Evolutionary conservation across 164 flowering plant genomes (phyloP), one percentile per base, ranked within the genome.

Genomic region (Stephania japonica): DNA sequence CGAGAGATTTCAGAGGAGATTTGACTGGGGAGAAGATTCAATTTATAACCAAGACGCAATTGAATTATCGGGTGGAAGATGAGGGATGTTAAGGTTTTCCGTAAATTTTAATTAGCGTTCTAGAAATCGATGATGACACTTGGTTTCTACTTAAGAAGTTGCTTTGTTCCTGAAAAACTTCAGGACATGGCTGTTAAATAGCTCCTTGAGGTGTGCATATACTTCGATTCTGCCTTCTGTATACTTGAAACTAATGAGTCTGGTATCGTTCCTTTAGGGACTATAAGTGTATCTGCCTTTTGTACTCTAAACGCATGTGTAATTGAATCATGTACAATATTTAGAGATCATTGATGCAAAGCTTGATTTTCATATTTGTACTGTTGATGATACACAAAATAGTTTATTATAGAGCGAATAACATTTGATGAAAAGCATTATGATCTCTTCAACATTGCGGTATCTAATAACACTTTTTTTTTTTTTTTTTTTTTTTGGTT

Each of bases 61-160:
- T 68, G 94, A 94, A 79, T 81, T 94, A 66, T 94, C 99, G 27
- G 99, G 99, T 49, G 99, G 98, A 75, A 84, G 99, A 86, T 94
- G 81, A 94, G 18, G 63, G 63, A 19, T 56, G n/a, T 5, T 56
- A 56, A 56, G 63, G 5, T 56, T 14, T 56, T 18, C 23, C 18
- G 63, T 56, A 1, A 53, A 53, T 56, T 16, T 56, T 56, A 21
- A 21, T 56, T 6, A 6, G 38, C 38, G 19, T 56, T 18, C 6
- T 21, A 44, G 14, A 44, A 13, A 44, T 8, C 14, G 10, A 44
- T 44, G 50, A 44, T 56, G 24, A 32, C 38, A 32, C 18, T 56
- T 56, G 38, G 38, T n/a, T 56, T 56, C 63, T 21, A 56, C n/a
- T 2, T 23, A 56, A 56, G 63, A 19, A 19, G 21, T 19, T 6